Evolutionary conservation across 768 basidiomycete species (phyloP).

Genomic region (Lentinula sp.): DNA sequence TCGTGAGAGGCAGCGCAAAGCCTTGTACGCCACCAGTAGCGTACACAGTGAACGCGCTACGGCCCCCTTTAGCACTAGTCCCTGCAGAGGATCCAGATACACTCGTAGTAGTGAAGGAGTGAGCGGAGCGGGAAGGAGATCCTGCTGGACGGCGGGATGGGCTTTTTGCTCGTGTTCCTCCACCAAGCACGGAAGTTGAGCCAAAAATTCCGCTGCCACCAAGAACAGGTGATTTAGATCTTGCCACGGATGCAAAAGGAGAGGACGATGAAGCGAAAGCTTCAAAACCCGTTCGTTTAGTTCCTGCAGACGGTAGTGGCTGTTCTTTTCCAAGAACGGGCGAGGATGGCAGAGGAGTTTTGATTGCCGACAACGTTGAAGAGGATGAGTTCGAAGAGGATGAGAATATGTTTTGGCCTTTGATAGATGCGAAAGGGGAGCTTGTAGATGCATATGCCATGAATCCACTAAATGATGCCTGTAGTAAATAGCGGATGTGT

Average conservation of each 20-base stretch:
- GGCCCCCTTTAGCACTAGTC: constrained; percentile 25
- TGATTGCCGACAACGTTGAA: constrained; percentile 10
- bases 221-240: constrained; percentile 50
- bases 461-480: constrained; percentile 53
- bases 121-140: background rate
- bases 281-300: constrained; percentile 50
- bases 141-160: background rate
- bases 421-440: constrained; percentile 71
- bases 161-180: constrained; percentile 9
- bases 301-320: constrained; percentile 23
- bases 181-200: constrained; percentile 30
- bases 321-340: constrained; percentile 11
- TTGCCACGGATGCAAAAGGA: constrained; percentile 38
- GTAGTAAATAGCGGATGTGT: background rate
- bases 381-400: constrained; percentile 24
- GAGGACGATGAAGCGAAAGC: constrained; percentile 47
- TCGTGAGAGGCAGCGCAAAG: constrained; percentile 45
- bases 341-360: constrained; percentile 10
- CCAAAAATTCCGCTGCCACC: constrained; percentile 14
- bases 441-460: constrained; percentile 71
- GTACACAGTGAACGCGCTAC: constrained; percentile 59
- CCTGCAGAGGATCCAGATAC: background rate
- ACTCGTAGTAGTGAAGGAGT: background rate
- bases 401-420: constrained; percentile 55
- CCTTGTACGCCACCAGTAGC: constrained; percentile 41